These are phyloP conservation scores for Penicillium sp. DNA, from an alignment of 2,329 filamentous ascomycete genomes.

Conservation along the genomic window DNA sequence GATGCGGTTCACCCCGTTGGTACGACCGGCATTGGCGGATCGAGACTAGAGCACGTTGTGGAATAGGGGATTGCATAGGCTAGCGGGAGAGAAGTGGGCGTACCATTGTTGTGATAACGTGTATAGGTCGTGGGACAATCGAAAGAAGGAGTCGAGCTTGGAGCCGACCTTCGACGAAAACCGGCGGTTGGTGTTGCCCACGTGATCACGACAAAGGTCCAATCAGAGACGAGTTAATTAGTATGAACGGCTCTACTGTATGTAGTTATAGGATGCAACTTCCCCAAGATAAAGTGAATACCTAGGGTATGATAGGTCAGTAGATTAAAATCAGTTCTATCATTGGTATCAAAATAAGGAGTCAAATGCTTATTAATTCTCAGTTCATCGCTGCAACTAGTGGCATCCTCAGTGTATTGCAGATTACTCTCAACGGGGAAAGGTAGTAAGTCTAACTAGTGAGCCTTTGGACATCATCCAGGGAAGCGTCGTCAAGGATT, in stretches of 20 bases:
- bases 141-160: slow-evolving; percentile 27
- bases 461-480: too few species aligned
- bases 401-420: too few species aligned
- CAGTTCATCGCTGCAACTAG: too few species aligned
- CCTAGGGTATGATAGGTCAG: neutral
- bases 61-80: neutral
- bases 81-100: slow-evolving; percentile 10
- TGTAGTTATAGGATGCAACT: neutral
- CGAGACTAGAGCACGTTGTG: neutral
- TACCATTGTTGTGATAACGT: slow-evolving; percentile 37
- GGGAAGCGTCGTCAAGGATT: too few species aligned
- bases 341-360: too few species aligned
- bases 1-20: slow-evolving; percentile 5
- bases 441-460: too few species aligned
- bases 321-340: too few species aligned
- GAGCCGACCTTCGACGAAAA: slow-evolving; percentile 38
- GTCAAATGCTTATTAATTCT: too few species aligned
- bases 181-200: slow-evolving; percentile 32
- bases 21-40: neutral
- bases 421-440: too few species aligned
- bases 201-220: slow-evolving; percentile 31
- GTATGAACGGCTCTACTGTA: neutral
- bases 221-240: slow-evolving; percentile 31
- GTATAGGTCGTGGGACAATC: slow-evolving; percentile 32
- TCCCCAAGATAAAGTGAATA: neutral